Conservation (phyloP, 306 rosid species). For the Parietaria judaica region DNA sequence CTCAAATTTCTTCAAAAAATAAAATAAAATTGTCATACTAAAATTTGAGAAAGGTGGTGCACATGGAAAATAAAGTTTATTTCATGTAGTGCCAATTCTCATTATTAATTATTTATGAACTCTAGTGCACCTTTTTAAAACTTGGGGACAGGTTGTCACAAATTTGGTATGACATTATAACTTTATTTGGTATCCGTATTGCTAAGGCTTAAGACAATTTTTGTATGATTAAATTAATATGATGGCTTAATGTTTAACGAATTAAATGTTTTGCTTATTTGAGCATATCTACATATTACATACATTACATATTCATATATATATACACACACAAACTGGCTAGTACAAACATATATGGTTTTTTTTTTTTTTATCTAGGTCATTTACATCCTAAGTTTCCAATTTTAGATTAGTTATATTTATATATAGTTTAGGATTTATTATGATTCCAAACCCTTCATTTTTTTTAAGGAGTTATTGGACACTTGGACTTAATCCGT, state of each 20-base stretch:
- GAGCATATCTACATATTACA: not conserved
- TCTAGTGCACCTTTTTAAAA: not conserved
- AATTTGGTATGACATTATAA: not conserved
- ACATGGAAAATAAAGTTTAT: not conserved
- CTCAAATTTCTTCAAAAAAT: too few relatives aligned
- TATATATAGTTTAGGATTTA: too few relatives aligned
- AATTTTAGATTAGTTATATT: not conserved
- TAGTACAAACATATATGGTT: not conserved
- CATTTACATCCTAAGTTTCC: not conserved
- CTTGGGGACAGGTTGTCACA: constrained; percentile 15
- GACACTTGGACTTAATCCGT: too few relatives aligned
- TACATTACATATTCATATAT: not conserved
- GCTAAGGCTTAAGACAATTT: too few relatives aligned
- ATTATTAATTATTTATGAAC: not conserved
- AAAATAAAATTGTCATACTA: not conserved
- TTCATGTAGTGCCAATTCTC: constrained; percentile 5
- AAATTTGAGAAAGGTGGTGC: not conserved
- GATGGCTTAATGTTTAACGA: not conserved
- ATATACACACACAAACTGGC: not conserved
- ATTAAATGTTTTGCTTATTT: not conserved
- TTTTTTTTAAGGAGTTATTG: too few relatives aligned
- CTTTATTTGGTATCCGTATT: constrained; percentile 7
- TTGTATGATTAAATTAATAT: not conserved
- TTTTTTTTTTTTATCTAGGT: not conserved
- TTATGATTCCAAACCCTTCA: not conserved